Percentiles rank a stretch among this genome's conserved stretches.
Evolutionary conservation across 1,284 basidiomycete species (phyloP).

Genomic region (Psilocybe mexicana): DNA sequence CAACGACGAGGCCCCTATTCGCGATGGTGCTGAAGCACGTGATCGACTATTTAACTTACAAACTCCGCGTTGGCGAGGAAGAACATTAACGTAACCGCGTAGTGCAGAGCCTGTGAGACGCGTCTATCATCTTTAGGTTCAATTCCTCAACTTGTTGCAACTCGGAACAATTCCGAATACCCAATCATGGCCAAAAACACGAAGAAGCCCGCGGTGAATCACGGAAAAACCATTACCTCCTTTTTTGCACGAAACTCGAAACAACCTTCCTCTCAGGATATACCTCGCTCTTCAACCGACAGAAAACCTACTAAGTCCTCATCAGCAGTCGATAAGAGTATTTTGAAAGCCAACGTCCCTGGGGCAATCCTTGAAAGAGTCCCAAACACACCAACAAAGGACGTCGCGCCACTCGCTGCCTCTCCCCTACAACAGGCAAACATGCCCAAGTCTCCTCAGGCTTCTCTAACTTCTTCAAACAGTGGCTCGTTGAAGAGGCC

Average conservation of each 20-base stretch:
- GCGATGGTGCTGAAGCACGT: slow-evolving; percentile 5
- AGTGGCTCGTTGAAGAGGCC: slow-evolving; percentile 19
- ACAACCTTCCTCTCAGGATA: slow-evolving; percentile 15
- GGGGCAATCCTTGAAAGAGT: too few relatives aligned
- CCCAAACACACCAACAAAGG: background rate
- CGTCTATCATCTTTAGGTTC: background rate
- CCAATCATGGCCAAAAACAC: slow-evolving; percentile 32
- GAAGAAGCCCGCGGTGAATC: slow-evolving; percentile 27
- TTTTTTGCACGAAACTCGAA: slow-evolving; percentile 33
- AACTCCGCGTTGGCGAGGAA: background rate
- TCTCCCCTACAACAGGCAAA: background rate
- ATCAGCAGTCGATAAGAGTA: background rate
- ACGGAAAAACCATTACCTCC: slow-evolving; percentile 35
- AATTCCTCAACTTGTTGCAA: background rate
- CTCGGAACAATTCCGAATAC: background rate
- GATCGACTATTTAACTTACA: slow-evolving; percentile 5
- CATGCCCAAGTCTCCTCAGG: background rate
- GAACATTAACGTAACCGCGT: too few relatives aligned
- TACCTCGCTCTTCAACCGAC: slow-evolving; percentile 8
- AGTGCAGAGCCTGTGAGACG: background rate
- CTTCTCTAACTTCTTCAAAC: background rate
- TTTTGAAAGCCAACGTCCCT: background rate
- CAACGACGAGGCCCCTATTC: slow-evolving; percentile 5
- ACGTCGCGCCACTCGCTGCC: background rate
- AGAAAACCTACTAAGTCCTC: slow-evolving; percentile 4